These are phyloP conservation scores for Leptomonas seymouri DNA, from an alignment of 208 protist species.

Conservation along the genomic window DNA sequence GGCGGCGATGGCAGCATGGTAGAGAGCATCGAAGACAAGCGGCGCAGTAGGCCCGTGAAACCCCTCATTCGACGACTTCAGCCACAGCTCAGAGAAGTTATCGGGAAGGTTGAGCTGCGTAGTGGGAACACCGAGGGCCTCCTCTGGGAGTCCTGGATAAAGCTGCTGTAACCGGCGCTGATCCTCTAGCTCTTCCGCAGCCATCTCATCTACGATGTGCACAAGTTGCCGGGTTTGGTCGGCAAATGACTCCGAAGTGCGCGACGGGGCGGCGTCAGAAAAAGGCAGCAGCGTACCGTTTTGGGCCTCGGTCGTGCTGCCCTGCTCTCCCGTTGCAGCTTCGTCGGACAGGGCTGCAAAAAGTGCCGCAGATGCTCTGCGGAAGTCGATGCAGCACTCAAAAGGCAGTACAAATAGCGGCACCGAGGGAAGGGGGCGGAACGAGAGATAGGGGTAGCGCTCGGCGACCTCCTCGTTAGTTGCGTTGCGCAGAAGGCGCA, in stretches of 20 bases:
- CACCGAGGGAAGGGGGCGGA: slow-evolving; percentile 11
- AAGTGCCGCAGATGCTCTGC: slow-evolving; percentile 3
- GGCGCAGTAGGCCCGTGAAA: slow-evolving; percentile 4
- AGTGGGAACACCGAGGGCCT: slow-evolving; percentile 17
- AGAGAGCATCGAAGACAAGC: background rate
- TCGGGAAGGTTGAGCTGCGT: slow-evolving; percentile 19
- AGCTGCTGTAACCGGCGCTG: slow-evolving; percentile 6
- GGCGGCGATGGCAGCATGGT: slow-evolving; percentile 9
- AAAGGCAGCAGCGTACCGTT: background rate
- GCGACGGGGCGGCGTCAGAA: background rate
- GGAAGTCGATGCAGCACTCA: slow-evolving; percentile 25
- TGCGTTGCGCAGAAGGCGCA: slow-evolving; percentile 14
- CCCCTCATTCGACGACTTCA: background rate
- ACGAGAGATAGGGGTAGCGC: slow-evolving; percentile 30
- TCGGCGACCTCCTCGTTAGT: slow-evolving; percentile 24
- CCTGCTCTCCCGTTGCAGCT: background rate
- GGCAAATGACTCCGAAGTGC: background rate
- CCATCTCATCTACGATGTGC: slow-evolving; percentile 13
- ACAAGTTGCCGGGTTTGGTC: slow-evolving; percentile 1
- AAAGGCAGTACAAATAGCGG: slow-evolving; percentile 19
- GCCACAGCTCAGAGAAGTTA: slow-evolving; percentile 18
- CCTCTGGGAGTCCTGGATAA: slow-evolving; percentile 11
- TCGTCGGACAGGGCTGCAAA: background rate
- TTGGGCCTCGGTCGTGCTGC: background rate
- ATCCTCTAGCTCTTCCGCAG: slow-evolving; percentile 9